phyloP scores from a whole-genome alignment of 1,284 basidiomycete species.

The Porogramme epimiltina region DNA sequence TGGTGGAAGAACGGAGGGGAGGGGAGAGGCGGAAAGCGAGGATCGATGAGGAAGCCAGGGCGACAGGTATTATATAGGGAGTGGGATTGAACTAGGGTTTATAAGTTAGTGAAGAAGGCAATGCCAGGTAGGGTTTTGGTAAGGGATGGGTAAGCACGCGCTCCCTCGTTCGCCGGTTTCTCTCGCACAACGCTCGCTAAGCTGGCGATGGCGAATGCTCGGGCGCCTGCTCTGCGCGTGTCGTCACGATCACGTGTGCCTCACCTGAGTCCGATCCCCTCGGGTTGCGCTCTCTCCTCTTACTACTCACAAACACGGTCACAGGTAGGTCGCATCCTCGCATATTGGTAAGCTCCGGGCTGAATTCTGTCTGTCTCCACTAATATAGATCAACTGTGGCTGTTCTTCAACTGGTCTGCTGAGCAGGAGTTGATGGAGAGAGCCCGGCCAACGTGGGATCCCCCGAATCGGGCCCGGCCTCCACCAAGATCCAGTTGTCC shows the following conservation, averaged over 20 bases:
- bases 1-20: constrained; percentile 9
- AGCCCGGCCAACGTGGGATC: too few species aligned
- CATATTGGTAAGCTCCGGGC: too few species aligned
- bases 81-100: background rate
- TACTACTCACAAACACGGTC: too few species aligned
- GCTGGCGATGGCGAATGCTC: constrained; percentile 9
- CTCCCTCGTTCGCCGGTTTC: background rate
- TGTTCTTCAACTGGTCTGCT: too few species aligned
- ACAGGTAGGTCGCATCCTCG: too few species aligned
- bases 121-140: background rate
- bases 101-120: background rate
- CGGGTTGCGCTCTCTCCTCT: too few species aligned
- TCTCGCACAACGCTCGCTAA: background rate
- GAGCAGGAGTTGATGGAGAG: too few species aligned
- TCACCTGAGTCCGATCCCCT: too few species aligned
- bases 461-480: too few species aligned
- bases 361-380: too few species aligned
- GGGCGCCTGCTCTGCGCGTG: constrained; percentile 6
- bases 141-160: constrained; percentile 9
- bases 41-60: constrained; percentile 24
- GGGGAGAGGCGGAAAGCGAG: constrained; percentile 9
- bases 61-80: constrained; percentile 10
- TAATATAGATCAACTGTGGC: too few species aligned
- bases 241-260: constrained; percentile 21
- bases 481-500: too few species aligned